A percentile compares a stretch with the other conserved stretches of the same genome.
phyloP scores from a whole-genome alignment of 371 early-diverging fungal species.

The Apophysomyces trapeziformis region DNA sequence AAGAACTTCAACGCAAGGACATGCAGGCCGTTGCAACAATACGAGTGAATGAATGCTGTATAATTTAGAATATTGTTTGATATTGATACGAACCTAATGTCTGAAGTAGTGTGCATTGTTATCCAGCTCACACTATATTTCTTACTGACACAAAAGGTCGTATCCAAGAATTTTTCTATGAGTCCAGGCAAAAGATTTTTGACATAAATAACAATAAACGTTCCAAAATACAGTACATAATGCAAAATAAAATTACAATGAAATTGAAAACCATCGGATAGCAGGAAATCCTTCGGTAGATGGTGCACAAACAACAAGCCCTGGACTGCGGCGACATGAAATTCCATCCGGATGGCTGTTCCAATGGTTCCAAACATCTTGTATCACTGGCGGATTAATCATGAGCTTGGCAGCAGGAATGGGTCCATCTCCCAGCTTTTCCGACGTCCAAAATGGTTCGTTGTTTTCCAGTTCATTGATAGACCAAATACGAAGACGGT shows the following conservation, averaged over 20 bases:
- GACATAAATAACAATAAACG: too few relatives aligned
- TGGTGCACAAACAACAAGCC: slow-evolving; percentile 17
- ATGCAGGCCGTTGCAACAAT: too few relatives aligned
- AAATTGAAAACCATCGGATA: slow-evolving; percentile 19
- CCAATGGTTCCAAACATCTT: background rate
- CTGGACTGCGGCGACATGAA: slow-evolving; percentile 8
- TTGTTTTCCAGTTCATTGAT: slow-evolving; percentile 3
- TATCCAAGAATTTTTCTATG: too few relatives aligned
- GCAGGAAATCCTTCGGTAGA: background rate
- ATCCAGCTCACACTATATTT: too few relatives aligned
- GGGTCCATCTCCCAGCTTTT: slow-evolving; percentile 15
- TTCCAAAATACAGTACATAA: background rate
- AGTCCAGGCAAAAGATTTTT: too few relatives aligned
- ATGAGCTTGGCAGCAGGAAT: slow-evolving; percentile 30
- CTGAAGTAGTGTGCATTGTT: too few relatives aligned
- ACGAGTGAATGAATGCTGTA: too few relatives aligned
- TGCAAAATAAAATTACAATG: background rate
- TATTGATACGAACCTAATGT: too few relatives aligned
- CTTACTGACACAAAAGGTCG: too few relatives aligned
- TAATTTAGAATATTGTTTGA: too few relatives aligned
- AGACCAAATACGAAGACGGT: slow-evolving; percentile 36
- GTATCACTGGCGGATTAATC: slow-evolving; percentile 11
- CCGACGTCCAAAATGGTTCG: slow-evolving; percentile 32
- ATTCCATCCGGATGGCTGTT: background rate
- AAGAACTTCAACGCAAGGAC: too few relatives aligned